Conservation (phyloP, 257 asterid species). For the Solanum okadae region DNA sequence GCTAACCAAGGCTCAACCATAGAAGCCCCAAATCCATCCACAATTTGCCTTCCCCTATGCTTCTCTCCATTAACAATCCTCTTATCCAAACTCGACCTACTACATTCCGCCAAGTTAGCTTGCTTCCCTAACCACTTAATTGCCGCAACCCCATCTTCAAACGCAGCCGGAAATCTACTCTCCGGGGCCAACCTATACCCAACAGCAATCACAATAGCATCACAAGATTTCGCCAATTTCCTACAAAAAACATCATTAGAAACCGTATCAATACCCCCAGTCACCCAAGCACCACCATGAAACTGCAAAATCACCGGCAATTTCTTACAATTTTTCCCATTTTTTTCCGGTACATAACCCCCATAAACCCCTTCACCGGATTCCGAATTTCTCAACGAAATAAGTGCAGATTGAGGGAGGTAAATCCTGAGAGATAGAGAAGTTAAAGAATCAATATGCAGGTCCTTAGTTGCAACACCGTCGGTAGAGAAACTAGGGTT, state of each 20-base stretch:
- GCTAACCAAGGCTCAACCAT: slow-evolving; percentile 87
- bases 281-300: slow-evolving; percentile 87
- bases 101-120: slow-evolving; percentile 64
- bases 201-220: slow-evolving; percentile 72
- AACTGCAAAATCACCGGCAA: slow-evolving; percentile 77
- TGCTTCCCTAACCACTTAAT: slow-evolving; percentile 77
- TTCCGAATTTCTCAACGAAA: neutral
- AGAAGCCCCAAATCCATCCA: slow-evolving; percentile 61
- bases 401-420: slow-evolving; percentile 55
- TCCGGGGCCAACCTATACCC: slow-evolving; percentile 91
- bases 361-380: slow-evolving; percentile 31
- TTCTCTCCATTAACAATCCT: slow-evolving; percentile 16
- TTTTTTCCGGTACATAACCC: slow-evolving; percentile 55
- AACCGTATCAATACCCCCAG: slow-evolving; percentile 59
- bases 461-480: slow-evolving; percentile 79
- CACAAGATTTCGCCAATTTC: slow-evolving; percentile 66
- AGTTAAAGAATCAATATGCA: slow-evolving; percentile 62
- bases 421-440: slow-evolving; percentile 60
- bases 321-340: slow-evolving; percentile 41
- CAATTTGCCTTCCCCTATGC: slow-evolving; percentile 55
- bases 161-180: slow-evolving; percentile 77
- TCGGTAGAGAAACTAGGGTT: slow-evolving; percentile 57
- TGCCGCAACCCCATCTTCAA: slow-evolving; percentile 71
- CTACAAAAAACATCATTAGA: slow-evolving; percentile 67
- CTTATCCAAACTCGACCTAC: slow-evolving; percentile 29